phyloP scores from a whole-genome alignment of 73 alveolate genomes.

The Paramecium primaurelia region DNA sequence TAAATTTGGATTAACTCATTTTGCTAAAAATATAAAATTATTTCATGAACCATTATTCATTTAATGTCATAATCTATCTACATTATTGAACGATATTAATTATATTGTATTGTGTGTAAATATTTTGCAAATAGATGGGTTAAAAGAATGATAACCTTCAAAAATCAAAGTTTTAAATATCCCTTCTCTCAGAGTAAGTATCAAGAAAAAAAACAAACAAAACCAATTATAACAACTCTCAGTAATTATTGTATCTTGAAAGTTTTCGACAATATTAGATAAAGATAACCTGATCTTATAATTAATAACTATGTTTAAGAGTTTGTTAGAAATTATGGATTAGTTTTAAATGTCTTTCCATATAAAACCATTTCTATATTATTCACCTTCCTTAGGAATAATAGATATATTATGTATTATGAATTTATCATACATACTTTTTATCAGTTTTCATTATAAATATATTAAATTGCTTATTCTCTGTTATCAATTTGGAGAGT shows the following conservation, averaged over 20 bases:
- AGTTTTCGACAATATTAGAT: slow-evolving; percentile 93
- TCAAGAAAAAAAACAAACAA: background rate
- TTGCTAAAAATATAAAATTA: slow-evolving; percentile 46
- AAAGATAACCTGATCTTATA: slow-evolving; percentile 86
- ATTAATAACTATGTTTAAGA: slow-evolving; percentile 83
- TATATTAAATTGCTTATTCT: no score
- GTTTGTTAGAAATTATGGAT: slow-evolving; percentile 82
- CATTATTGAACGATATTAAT: background rate
- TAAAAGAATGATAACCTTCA: background rate
- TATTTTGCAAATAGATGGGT: slow-evolving; percentile 29
- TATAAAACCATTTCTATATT: slow-evolving; percentile 82
- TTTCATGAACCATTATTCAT: slow-evolving; percentile 15
- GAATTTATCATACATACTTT: slow-evolving; percentile 80
- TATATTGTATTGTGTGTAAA: slow-evolving; percentile 45
- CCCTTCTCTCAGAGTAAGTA: background rate
- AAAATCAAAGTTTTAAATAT: background rate
- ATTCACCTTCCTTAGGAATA: slow-evolving; percentile 62
- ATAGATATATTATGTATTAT: slow-evolving; percentile 85
- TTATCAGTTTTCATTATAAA: slow-evolving; percentile 46
- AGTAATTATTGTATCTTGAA: slow-evolving; percentile 83
- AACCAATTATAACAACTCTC: background rate
- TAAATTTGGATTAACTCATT: slow-evolving; percentile 29
- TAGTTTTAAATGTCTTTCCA: slow-evolving; percentile 85
- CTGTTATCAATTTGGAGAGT: no score
- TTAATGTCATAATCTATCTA: background rate